These are phyloP conservation scores for Fusarium vanettenii DNA, from an alignment of 2,329 filamentous ascomycete species.

Conservation along the genomic window DNA sequence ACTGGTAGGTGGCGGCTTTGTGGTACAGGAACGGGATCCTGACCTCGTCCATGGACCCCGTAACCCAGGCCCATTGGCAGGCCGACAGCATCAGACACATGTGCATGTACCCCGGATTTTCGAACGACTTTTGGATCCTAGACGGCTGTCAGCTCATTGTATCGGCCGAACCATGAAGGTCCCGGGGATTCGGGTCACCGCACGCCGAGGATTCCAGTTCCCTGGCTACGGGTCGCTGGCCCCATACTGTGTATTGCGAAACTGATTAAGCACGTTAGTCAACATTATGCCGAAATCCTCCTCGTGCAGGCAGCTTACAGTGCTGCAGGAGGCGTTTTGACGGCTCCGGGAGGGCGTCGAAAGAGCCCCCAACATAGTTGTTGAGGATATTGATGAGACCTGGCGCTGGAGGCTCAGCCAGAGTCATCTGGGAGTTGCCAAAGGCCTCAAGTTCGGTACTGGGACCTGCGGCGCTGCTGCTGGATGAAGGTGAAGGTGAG, in stretches of 20 bases:
- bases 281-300: background rate
- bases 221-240: conserved; percentile 54
- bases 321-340: conserved; percentile 47
- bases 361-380: conserved; percentile 48
- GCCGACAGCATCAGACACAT: conserved; percentile 58
- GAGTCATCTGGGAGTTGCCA: conserved; percentile 26
- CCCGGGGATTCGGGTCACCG: conserved; percentile 23
- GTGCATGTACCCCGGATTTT: conserved; percentile 59
- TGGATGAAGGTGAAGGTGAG: conserved; percentile 31
- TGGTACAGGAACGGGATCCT: conserved; percentile 59
- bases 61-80: conserved; percentile 60
- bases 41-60: conserved; percentile 57
- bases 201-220: conserved; percentile 47
- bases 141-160: conserved; percentile 25
- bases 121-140: conserved; percentile 57
- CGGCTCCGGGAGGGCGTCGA: conserved; percentile 46
- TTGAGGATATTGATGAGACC: conserved; percentile 38
- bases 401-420: conserved; percentile 27
- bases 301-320: conserved; percentile 33
- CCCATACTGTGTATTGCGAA: conserved; percentile 55
- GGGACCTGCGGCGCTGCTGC: conserved; percentile 20
- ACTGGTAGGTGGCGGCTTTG: conserved; percentile 59
- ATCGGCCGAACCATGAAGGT: background rate
- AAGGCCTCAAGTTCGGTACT: conserved; percentile 8
- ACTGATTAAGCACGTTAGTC: conserved; percentile 46